Evolutionary conservation across 106 monocot species (phyloP), one percentile per base, ranked within the genome.

Genomic region (Posidonia australis): DNA sequence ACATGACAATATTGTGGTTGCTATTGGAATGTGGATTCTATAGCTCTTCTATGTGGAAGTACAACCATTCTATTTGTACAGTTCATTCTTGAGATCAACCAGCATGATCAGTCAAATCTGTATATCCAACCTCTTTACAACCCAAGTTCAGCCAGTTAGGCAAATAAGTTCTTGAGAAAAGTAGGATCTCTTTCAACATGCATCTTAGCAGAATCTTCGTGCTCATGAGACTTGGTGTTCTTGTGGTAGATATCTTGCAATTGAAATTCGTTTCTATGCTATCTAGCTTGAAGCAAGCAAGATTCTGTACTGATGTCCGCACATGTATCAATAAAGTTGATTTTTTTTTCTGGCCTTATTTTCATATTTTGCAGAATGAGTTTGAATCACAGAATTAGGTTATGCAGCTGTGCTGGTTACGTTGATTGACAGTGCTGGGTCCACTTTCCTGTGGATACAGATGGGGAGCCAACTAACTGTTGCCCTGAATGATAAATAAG

Each of bases 11-110:
- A 26, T 23, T 27, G 23, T 57, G 26, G 12, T 49, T 49, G 17
- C 12, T 49, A 57, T 13, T 57, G 11, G 5, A 27, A 16, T 26
- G 5, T 28, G 58, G 11, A 16, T 31, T 58, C 14, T 58, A 27
- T 17, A 10, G 6, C 7, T 58, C 30, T 10, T 7, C 7, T 36
- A 4, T 36, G 36, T 36, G 36, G 2, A 36, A 36, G 36, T 26
- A 29, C 58, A 58, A 16, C 26, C 14, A 24, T 54, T 54, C 53
- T 18, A 29, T 58, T 29, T 58, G 57, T 58, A 58, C 5, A 58
- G 58, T 29, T 58, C 13, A 58, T 58, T 28, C 58, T 58, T 58
- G 26, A 16, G 1, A 26, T 58, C 58, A 58, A n/a, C 27, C 13
- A n/a, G 58, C 28, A 13, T 58, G 28, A 14, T 58, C 58, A 29